Evolutionary conservation across 441 rosid species (phyloP).

Genomic region (Croton setiger): DNA sequence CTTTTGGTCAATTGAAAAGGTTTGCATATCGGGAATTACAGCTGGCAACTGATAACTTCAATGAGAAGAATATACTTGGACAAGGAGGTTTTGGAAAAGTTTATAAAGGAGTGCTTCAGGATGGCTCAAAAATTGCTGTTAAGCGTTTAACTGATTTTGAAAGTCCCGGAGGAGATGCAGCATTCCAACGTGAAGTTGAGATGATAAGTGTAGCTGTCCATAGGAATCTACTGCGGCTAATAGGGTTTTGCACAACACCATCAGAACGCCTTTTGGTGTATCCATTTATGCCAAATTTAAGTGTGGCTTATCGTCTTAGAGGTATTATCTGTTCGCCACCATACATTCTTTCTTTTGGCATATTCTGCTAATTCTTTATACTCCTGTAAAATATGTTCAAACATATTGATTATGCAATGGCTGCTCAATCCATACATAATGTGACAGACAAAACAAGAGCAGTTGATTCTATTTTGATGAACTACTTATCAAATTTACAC

Average conservation of each 20-base stretch:
- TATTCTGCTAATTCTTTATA: neutral
- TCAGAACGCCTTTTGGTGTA: slow-evolving; percentile 88
- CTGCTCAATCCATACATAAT: too few relatives aligned
- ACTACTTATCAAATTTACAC: too few relatives aligned
- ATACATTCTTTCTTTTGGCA: too few relatives aligned
- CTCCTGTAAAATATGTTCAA: neutral
- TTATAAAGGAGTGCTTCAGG: slow-evolving; percentile 80
- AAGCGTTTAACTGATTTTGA: slow-evolving; percentile 83
- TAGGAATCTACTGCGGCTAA: slow-evolving; percentile 71
- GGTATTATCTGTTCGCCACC: slow-evolving; percentile 40
- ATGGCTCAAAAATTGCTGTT: slow-evolving; percentile 74
- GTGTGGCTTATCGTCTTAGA: slow-evolving; percentile 82
- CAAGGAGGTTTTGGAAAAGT: slow-evolving; percentile 99
- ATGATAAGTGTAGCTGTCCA: slow-evolving; percentile 97
- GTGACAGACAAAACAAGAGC: neutral
- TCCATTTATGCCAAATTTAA: slow-evolving; percentile 90
- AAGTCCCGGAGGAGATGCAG: slow-evolving; percentile 93
- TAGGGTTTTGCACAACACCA: slow-evolving; percentile 91
- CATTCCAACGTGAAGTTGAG: slow-evolving; percentile 93
- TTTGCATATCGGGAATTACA: slow-evolving; percentile 95
- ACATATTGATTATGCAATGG: neutral
- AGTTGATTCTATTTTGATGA: neutral
- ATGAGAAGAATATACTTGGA: slow-evolving; percentile 79
- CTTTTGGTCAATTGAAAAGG: slow-evolving; percentile 91
- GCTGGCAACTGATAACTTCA: slow-evolving; percentile 81